These are phyloP conservation scores for Penicillium cataractarum DNA, from an alignment of 495 filamentous ascomycete species.

Conservation along the genomic window DNA sequence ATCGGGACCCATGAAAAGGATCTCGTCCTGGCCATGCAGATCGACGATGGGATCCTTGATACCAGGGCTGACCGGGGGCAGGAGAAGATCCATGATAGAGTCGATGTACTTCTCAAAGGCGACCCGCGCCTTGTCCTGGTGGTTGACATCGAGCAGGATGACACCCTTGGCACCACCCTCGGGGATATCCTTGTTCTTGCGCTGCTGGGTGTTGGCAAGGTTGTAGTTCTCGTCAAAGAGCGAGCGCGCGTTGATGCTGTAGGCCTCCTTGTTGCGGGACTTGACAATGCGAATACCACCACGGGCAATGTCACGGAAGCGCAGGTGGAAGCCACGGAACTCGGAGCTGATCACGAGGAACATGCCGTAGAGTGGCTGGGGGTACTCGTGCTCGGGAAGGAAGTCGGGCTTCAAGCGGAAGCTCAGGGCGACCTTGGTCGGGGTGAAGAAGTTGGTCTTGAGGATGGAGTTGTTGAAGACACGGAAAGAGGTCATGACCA, in stretches of 20 bases:
- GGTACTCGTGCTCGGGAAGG: conserved; percentile 89
- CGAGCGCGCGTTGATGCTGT: conserved; percentile 92
- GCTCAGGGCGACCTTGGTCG: conserved; percentile 96
- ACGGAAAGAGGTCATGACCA: conserved; percentile 97
- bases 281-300: conserved; percentile 99
- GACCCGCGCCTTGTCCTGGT: conserved; percentile 87
- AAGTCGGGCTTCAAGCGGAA: conserved; percentile 92
- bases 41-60: conserved; percentile 99
- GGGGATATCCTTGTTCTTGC: conserved; percentile 99
- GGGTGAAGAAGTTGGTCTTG: conserved; percentile 99
- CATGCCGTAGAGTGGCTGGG: conserved; percentile 94
- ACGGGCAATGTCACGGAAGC: conserved; percentile 95
- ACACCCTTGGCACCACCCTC: conserved; percentile 98
- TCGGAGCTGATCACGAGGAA: conserved; percentile 97
- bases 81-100: conserved; percentile 90
- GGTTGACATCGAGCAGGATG: conserved; percentile 87
- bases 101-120: conserved; percentile 99
- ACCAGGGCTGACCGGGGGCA: conserved; percentile 86
- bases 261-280: conserved; percentile 91
- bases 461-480: conserved; percentile 88
- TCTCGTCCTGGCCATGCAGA: conserved; percentile 89
- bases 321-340: conserved; percentile 94
- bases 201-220: conserved; percentile 96
- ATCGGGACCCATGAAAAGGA: conserved; percentile 97
- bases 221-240: conserved; percentile 99